phyloP scores from a whole-genome alignment of 495 filamentous ascomycete species.

The Neurospora sp. region DNA sequence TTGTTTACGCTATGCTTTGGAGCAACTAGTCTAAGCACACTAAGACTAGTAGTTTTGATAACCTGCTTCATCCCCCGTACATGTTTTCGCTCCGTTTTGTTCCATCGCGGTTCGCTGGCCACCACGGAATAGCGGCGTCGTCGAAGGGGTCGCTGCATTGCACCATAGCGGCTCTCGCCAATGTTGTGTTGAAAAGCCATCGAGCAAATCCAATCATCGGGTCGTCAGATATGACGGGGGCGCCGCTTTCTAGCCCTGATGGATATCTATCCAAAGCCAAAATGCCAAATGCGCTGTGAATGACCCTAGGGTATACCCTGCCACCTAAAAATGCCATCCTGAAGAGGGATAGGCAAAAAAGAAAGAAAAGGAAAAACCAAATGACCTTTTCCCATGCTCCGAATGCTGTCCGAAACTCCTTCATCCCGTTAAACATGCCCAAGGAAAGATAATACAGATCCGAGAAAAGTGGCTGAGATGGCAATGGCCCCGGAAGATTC shows the following conservation, averaged over 20 bases:
- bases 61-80: not conserved
- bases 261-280: not conserved
- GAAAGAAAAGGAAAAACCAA: not conserved
- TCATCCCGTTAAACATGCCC: not conserved
- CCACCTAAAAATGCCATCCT: not conserved
- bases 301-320: not conserved
- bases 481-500: not conserved
- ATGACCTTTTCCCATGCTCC: not conserved
- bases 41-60: not conserved
- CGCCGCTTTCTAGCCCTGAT: not conserved
- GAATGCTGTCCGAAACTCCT: not conserved
- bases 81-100: not conserved
- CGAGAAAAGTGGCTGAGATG: not conserved
- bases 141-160: too few relatives aligned
- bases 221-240: not conserved
- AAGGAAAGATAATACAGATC: not conserved
- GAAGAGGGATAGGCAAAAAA: not conserved
- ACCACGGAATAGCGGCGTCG: not conserved
- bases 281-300: not conserved
- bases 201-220: not conserved
- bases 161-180: not conserved
- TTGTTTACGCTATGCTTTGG: not conserved
- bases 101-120: not conserved
- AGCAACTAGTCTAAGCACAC: not conserved
- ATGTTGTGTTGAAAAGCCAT: not conserved